Evolutionary conservation across 192 early-diverging fungal genomes (phyloP).

Genomic region (Linnemannia schmuckeri): DNA sequence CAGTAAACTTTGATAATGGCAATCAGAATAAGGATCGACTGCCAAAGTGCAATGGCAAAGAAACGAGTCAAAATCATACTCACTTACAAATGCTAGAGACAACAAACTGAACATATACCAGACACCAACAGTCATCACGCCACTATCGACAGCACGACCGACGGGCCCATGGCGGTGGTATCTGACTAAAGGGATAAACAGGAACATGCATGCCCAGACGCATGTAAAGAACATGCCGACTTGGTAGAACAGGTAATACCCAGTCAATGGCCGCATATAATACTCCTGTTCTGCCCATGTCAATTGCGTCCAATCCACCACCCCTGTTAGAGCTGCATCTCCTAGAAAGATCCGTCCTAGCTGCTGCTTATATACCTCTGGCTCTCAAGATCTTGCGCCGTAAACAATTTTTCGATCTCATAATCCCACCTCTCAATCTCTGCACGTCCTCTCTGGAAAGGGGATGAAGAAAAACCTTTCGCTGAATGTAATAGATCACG

Average conservation of each 20-base stretch:
- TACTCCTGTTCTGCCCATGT: constrained; percentile 9
- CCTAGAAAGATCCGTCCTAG: not conserved
- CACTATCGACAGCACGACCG: constrained; percentile 36
- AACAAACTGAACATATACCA: constrained; percentile 31
- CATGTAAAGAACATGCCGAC: constrained; percentile 14
- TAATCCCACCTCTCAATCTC: constrained; percentile 3
- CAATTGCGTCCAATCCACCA: constrained; percentile 7
- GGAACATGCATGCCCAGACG: constrained; percentile 26
- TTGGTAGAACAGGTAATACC: constrained; percentile 22
- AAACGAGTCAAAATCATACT: not conserved
- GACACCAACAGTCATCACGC: constrained; percentile 46
- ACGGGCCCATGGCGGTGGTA: constrained; percentile 34
- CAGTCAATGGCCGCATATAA: constrained; percentile 4
- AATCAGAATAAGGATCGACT: not conserved
- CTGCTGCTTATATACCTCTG: not conserved
- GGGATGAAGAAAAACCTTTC: not conserved
- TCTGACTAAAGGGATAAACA: constrained; percentile 41
- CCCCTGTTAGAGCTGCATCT: constrained; percentile 1
- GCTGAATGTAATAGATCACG: constrained; percentile 21
- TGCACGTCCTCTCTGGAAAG: constrained; percentile 13
- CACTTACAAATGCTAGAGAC: constrained; percentile 30
- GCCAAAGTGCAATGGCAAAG: no score
- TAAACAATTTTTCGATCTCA: not conserved
- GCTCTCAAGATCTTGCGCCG: not conserved
- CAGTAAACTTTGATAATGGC: not conserved